phyloP scores from a whole-genome alignment of 768 basidiomycete species.

The Neoboletus subvelutipes region DNA sequence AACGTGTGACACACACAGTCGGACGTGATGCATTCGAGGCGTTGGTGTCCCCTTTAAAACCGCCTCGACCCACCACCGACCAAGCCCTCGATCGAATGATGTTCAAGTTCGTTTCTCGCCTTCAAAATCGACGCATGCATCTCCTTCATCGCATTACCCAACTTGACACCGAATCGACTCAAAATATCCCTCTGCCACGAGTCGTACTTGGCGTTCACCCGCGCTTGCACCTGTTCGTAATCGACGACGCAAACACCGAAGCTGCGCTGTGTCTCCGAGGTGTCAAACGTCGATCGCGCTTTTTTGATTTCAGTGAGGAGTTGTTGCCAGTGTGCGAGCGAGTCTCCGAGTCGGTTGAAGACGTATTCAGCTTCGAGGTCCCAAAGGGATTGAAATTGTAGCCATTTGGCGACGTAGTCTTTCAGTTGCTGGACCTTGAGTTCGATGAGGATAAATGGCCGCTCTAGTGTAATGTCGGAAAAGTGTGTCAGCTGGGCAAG shows the following conservation, averaged over 20 bases:
- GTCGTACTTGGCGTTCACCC: conserved; percentile 99
- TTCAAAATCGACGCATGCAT: conserved; percentile 92
- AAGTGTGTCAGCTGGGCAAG: conserved; percentile 65
- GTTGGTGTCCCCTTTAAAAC: conserved; percentile 39
- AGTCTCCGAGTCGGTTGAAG: conserved; percentile 93
- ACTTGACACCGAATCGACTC: conserved; percentile 86
- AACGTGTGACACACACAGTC: neutral
- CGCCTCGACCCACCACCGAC: conserved; percentile 55
- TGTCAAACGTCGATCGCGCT: conserved; percentile 94
- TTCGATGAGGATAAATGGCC: conserved; percentile 86
- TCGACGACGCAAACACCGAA: conserved; percentile 95
- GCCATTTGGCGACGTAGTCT: conserved; percentile 95
- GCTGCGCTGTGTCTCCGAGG: conserved; percentile 85
- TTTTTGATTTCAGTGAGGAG: conserved; percentile 97
- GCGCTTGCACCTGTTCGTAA: conserved; percentile 96
- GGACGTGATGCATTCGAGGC: neutral
- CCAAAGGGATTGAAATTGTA: conserved; percentile 99
- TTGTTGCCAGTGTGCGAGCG: conserved; percentile 91
- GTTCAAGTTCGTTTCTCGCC: conserved; percentile 92
- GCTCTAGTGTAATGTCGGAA: conserved; percentile 68
- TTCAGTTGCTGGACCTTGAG: conserved; percentile 82
- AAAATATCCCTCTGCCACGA: conserved; percentile 96
- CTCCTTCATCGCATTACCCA: conserved; percentile 96
- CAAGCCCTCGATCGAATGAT: conserved; percentile 92
- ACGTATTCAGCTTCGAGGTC: conserved; percentile 97